Conservation (phyloP, 768 basidiomycete genomes). For the Termitomyces sp. region DNA sequence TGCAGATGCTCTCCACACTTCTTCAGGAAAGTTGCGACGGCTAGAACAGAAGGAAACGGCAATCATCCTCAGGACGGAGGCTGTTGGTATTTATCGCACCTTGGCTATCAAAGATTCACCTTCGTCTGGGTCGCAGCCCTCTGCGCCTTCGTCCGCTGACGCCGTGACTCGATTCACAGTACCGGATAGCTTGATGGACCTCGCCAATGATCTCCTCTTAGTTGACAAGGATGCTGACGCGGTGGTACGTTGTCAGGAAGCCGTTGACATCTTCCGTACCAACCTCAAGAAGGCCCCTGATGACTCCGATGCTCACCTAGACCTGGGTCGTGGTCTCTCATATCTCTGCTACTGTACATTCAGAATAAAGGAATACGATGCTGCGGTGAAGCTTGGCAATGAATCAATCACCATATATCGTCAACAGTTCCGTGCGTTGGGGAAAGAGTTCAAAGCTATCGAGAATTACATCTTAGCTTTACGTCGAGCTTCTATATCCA, state of each 20-base stretch:
- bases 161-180: background rate
- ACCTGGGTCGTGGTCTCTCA: constrained; percentile 2
- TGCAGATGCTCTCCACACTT: constrained; percentile 6
- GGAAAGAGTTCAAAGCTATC: background rate
- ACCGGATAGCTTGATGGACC: constrained; percentile 6
- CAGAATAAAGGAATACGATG: constrained; percentile 4
- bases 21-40: constrained; percentile 1
- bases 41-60: constrained; percentile 7
- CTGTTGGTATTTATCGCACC: constrained; percentile 10
- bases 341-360: constrained; percentile 4
- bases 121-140: background rate
- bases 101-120: background rate
- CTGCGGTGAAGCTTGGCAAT: background rate
- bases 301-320: background rate
- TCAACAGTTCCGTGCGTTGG: background rate
- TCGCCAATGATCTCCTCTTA: constrained; percentile 3
- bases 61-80: constrained; percentile 7
- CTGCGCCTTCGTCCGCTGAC: background rate
- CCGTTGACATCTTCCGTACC: constrained; percentile 9
- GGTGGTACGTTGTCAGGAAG: constrained; percentile 6
- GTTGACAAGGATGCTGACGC: constrained; percentile 4
- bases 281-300: background rate
- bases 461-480: constrained; percentile 2
- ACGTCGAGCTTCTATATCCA: background rate
- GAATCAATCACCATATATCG: constrained; percentile 4